These are phyloP conservation scores for Talaromyces sp. DNA, from an alignment of 2,329 filamentous ascomycete species.

Conservation along the genomic window DNA sequence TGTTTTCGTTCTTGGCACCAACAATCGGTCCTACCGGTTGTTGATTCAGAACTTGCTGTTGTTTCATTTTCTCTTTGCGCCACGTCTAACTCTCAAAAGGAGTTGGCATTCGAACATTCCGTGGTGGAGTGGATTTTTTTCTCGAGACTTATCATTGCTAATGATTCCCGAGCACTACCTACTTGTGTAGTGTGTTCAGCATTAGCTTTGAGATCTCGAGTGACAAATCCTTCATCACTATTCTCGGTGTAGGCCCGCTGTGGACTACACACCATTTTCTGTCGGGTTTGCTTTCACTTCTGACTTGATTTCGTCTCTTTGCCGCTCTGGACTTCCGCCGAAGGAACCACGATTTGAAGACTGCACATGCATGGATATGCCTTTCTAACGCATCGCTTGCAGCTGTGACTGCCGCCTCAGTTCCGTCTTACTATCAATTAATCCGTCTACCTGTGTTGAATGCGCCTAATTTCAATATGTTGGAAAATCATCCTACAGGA, in stretches of 20 bases:
- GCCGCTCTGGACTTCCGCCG: not conserved
- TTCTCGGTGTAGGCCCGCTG: slow-evolving; percentile 17
- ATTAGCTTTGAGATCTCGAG: slow-evolving; percentile 8
- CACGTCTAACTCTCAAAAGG: not conserved
- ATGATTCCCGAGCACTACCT: slow-evolving; percentile 1
- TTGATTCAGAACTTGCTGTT: slow-evolving; percentile 13
- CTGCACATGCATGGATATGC: not conserved
- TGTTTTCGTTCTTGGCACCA: not conserved
- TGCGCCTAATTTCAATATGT: not conserved
- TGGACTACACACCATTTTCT: slow-evolving; percentile 16
- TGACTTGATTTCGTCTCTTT: slow-evolving; percentile 7
- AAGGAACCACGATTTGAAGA: not conserved
- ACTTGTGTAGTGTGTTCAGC: slow-evolving; percentile 2
- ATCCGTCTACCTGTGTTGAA: not conserved
- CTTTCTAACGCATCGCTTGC: slow-evolving; percentile 7
- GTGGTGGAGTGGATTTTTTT: not conserved
- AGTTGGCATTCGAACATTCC: not conserved
- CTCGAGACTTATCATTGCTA: not conserved
- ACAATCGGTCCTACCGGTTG: slow-evolving; percentile 8
- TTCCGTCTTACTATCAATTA: not conserved
- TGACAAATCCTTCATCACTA: not conserved
- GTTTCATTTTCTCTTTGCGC: slow-evolving; percentile 9
- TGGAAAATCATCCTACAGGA: not conserved
- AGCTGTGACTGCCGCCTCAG: slow-evolving; percentile 7
- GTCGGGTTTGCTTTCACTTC: slow-evolving; percentile 4